Base-by-base conservation (phyloP, 768 basidiomycete species). In the Xerocomus brunneocitrinus region DNA sequence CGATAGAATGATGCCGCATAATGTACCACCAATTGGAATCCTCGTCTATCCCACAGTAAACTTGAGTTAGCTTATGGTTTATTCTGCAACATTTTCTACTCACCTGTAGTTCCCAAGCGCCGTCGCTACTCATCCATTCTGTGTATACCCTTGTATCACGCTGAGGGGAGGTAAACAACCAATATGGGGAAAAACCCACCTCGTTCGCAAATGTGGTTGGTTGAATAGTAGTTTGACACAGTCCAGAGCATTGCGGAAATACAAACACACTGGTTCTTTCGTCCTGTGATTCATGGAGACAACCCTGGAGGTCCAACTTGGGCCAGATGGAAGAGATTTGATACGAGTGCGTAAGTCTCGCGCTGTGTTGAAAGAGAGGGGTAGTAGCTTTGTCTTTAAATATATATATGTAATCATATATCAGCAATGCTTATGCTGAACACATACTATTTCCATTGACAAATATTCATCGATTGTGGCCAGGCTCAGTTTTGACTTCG, bases 161-260 rank as follows among this genome's bases (percentile, higher is more conserved):
- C 1, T 35, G 13, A 8, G 19, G 38, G 3, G 22, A 35, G 10
- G 34, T 47, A 47, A 25, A 47, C 6, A 35, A 16, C 22, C 10
- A 22, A 6, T 47, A 27, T 4, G 32, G 46, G 8, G n/a, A 3
- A 27, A 14, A 55, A 7, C 61, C 40, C 10, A 67, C 42, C 24
- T 62, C 31, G 9, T 61, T 50, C n/a, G 35, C 46, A 35, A 46
- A 1, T 62, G 25, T 1, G 63, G 70, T 48, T 59, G 57, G 3
- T 52, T 41, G 25, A 67, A 60, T n/a, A 56, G 12, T 65, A 53
- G 13, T 32, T 65, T 42, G 10, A 68, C 25, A 19, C 62, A 65
- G 47, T 69, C 53, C 0, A 71, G 32, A 5, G 61, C 38, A 41
- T 71, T 58, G 3, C 64, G 57, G 47, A 61, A 69, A 55, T 54